Base-by-base conservation (phyloP, 306 rosid genomes). In the Rubus idaeus region DNA sequence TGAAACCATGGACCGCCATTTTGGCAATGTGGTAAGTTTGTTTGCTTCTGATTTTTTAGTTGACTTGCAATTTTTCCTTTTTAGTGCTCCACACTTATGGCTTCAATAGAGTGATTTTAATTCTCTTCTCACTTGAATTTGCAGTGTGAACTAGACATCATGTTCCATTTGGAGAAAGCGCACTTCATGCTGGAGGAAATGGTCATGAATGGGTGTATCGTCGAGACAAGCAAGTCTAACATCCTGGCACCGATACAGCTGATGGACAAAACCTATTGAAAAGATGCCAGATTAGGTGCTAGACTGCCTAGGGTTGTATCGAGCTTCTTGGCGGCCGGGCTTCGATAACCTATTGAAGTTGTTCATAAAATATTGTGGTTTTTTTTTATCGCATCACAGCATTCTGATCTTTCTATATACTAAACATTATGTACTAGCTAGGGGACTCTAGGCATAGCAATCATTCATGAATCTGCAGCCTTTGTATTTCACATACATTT, bases 101-200 rank as follows among this genome's bases (percentile, higher is more conserved):
- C 68, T 21, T n/a, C 20, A 41, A 8, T 17, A 71, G 30, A 21
- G n/a, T 76, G 39, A 63, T 12, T 42, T 53, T 16, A 53, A 56
- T 62, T 45, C 47, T 71, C 68, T 45, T 53, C 35, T 46, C 21
- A 26, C 64, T 46, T 71, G 55, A 69, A 75, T 74, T 76, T 83
- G 85, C 93, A 90, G 97, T 95, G 99, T 79, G 97, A 95, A 87
- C 96, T 95, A 53, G 99, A 95, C 81, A 95, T 95, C 78, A 95
- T 95, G 99, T 95, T 95, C 82, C 99, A 95, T 84, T 80, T 95
- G 75, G 97, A 95, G 85, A 95, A 95, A 58, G 96, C 97, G 12
- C 97, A 95, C 86, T 95, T 92, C 91, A 90, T 92, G 97, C 84
- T 95, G 86, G 99, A 95, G 86, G 97, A 92, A 81, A 92, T 95